These are phyloP conservation scores for Saturnispora diversa DNA, from an alignment of 805 yeast genomes.

Conservation along the genomic window DNA sequence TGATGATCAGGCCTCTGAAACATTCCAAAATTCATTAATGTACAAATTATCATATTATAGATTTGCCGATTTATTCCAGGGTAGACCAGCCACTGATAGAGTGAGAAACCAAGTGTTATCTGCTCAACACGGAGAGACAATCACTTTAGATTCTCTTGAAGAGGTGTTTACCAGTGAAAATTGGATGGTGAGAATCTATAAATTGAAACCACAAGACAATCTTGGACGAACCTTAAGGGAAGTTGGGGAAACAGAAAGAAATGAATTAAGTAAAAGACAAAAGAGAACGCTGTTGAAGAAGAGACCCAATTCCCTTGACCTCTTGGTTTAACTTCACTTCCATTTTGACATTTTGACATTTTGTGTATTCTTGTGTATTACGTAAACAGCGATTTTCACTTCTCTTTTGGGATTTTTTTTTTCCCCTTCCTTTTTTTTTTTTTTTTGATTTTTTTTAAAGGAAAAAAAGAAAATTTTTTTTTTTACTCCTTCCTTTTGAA, in stretches of 20 bases:
- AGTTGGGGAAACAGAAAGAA: slow-evolving; percentile 46
- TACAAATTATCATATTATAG: slow-evolving; percentile 92
- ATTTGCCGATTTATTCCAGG: slow-evolving; percentile 62
- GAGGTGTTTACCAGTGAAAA: slow-evolving; percentile 94
- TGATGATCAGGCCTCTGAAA: slow-evolving; percentile 68
- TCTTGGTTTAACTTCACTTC: slow-evolving; percentile 11
- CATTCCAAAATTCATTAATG: slow-evolving; percentile 87
- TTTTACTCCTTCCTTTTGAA: not conserved
- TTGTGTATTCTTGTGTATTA: too few species aligned
- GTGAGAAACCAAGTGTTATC: slow-evolving; percentile 68
- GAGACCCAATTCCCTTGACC: slow-evolving; percentile 25
- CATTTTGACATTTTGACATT: too few species aligned
- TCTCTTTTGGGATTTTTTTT: slow-evolving; percentile 1
- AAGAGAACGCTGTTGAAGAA: slow-evolving; percentile 23
- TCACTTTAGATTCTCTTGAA: slow-evolving; percentile 70
- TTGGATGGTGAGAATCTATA: slow-evolving; percentile 93
- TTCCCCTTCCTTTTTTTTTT: not conserved
- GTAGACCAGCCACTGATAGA: slow-evolving; percentile 64
- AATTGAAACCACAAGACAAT: slow-evolving; percentile 80
- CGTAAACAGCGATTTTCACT: too few species aligned
- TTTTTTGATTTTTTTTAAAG: not conserved
- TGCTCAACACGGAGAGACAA: slow-evolving; percentile 26
- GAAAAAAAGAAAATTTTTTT: slow-evolving; percentile 1
- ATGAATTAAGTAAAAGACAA: slow-evolving; percentile 20
- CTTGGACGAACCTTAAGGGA: slow-evolving; percentile 70